Conservation (phyloP, 495 filamentous ascomycete genomes). For the Neurospora africana region DNA sequence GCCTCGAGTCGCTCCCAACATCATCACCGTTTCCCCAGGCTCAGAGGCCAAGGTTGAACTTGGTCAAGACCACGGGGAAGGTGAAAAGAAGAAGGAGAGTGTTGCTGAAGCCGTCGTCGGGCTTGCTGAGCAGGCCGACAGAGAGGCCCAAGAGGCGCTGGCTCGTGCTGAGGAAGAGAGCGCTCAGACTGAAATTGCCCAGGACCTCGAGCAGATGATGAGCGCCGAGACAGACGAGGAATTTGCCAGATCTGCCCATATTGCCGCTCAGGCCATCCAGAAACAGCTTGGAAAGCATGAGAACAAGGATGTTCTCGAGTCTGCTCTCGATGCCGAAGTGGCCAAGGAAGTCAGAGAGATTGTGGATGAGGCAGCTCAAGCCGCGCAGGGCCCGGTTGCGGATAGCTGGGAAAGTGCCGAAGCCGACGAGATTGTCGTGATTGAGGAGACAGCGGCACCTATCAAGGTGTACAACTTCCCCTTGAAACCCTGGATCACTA, state of each 20-base stretch:
- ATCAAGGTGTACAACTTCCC: constrained; percentile 89
- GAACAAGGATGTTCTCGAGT: constrained; percentile 39
- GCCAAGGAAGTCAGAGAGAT: constrained; percentile 47
- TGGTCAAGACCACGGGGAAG: constrained; percentile 1
- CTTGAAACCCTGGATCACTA: constrained; percentile 87
- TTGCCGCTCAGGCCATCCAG: constrained; percentile 41
- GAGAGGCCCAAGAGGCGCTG: constrained; percentile 57
- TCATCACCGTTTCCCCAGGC: constrained; percentile 8
- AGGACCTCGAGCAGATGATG: constrained; percentile 32
- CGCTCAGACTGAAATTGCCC: constrained; percentile 35
- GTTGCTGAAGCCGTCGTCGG: constrained; percentile 63
- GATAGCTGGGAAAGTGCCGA: constrained; percentile 76
- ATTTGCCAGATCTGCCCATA: constrained; percentile 32
- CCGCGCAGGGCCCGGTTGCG: constrained; percentile 36
- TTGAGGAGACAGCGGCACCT: constrained; percentile 53
- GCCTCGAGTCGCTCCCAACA: not conserved
- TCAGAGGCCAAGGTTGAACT: constrained; percentile 7
- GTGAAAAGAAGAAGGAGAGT: constrained; percentile 45
- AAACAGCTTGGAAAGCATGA: constrained; percentile 48
- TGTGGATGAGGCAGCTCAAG: constrained; percentile 44
- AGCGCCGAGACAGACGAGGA: constrained; percentile 34
- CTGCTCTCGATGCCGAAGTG: constrained; percentile 38
- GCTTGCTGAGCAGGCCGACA: constrained; percentile 55
- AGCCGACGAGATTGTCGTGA: constrained; percentile 57
- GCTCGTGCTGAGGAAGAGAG: constrained; percentile 44